phyloP scores from a whole-genome alignment of 202 grass and related monocot genomes.

The Schoenoplectus triqueter region DNA sequence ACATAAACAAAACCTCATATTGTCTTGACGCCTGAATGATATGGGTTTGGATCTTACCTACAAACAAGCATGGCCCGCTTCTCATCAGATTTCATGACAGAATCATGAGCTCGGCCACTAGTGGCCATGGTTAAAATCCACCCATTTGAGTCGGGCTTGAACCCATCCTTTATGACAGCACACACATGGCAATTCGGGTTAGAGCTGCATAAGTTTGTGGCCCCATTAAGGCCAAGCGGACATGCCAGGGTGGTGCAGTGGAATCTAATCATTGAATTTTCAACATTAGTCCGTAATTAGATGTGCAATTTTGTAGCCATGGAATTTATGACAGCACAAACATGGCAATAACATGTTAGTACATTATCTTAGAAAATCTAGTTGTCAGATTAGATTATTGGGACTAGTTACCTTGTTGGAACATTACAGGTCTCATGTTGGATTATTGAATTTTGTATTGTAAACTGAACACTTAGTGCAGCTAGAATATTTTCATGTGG shows the following conservation, averaged over 20 bases:
- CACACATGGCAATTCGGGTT: constrained; percentile 52
- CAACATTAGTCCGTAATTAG: not conserved
- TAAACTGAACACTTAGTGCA: not conserved
- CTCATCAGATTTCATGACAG: constrained; percentile 15
- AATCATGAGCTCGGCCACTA: constrained; percentile 76
- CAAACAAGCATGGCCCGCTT: constrained; percentile 87
- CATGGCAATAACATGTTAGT: not conserved
- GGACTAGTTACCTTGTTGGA: not conserved
- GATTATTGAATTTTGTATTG: not conserved
- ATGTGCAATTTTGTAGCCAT: not conserved
- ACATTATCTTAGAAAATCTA: not conserved
- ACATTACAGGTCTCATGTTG: not conserved
- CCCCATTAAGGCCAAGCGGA: constrained; percentile 59
- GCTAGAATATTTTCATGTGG: constrained; percentile 11
- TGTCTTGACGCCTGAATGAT: not conserved
- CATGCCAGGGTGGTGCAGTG: constrained; percentile 75
- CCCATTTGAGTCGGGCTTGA: constrained; percentile 10
- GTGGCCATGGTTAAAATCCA: constrained; percentile 78
- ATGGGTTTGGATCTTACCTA: constrained; percentile 30
- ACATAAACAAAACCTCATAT: not conserved
- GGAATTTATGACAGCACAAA: not conserved
- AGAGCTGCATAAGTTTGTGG: constrained; percentile 68
- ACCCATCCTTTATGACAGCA: constrained; percentile 65
- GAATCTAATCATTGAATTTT: constrained; percentile 44
- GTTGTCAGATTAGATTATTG: not conserved